phyloP scores from a whole-genome alignment of 306 rosid species.

The Malus sieversii region DNA sequence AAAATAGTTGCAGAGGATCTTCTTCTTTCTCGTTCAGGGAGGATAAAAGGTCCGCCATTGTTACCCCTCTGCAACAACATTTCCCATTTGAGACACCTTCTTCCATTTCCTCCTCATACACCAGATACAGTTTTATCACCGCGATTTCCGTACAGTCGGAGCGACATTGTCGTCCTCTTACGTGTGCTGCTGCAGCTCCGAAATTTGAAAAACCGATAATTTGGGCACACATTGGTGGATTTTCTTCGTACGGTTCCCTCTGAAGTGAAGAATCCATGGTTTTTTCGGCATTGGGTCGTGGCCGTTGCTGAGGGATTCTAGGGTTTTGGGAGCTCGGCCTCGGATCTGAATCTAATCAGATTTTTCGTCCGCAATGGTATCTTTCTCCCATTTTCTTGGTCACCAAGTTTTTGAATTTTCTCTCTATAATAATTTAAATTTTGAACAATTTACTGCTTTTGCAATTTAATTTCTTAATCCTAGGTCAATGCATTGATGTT shows the following conservation, averaged over 20 bases:
- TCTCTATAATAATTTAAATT: not conserved
- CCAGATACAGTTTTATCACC: not conserved
- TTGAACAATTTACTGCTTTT: not conserved
- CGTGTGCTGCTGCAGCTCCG: not conserved
- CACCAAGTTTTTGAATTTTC: not conserved
- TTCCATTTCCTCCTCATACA: not conserved
- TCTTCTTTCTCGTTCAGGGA: conserved; percentile 17
- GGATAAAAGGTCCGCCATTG: conserved; percentile 34
- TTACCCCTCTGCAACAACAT: conserved; percentile 51
- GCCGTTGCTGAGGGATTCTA: conserved; percentile 30
- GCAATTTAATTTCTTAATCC: not conserved
- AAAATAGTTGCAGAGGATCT: conserved; percentile 43
- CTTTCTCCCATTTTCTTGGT: conserved; percentile 10
- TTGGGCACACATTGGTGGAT: conserved; percentile 20
- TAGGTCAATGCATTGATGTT: conserved; percentile 1
- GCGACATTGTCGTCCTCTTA: conserved; percentile 4
- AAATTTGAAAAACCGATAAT: not conserved
- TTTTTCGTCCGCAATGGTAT: conserved; percentile 45
- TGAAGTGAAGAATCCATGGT: conserved; percentile 9
- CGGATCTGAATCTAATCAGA: conserved; percentile 20
- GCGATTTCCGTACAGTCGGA: conserved; percentile 11
- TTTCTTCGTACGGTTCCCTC: not conserved
- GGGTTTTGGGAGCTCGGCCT: conserved; percentile 39
- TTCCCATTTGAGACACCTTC: conserved; percentile 18
- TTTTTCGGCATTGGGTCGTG: conserved; percentile 23